phyloP scores from a whole-genome alignment of 352 stramenopile species.

The Phytophthora boehmeriae region DNA sequence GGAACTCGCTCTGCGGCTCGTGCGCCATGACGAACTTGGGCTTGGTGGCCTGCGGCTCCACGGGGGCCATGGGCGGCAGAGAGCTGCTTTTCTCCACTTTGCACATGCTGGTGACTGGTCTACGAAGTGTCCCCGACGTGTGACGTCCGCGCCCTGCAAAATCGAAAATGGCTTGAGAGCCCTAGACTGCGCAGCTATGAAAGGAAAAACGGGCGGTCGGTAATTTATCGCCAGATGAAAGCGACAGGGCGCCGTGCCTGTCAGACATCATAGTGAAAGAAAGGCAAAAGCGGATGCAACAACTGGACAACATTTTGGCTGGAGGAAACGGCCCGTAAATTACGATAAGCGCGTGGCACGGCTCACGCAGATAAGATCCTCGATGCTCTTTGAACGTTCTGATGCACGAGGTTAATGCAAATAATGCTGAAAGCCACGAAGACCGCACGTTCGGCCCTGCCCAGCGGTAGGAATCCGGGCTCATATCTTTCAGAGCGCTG shows the following conservation, averaged over 20 bases:
- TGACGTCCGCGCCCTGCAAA: slow-evolving; percentile 26
- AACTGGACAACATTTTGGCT: slow-evolving; percentile 18
- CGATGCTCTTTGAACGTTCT: no score
- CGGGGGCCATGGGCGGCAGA: slow-evolving; percentile 38
- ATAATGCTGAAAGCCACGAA: no score
- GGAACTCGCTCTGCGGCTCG: slow-evolving; percentile 71
- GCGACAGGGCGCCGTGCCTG: slow-evolving; percentile 1
- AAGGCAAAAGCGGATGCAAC: slow-evolving; percentile 23
- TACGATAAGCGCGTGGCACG: not conserved
- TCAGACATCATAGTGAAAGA: slow-evolving; percentile 16
- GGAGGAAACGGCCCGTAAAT: slow-evolving; percentile 17
- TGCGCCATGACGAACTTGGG: slow-evolving; percentile 54
- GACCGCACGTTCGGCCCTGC: not conserved
- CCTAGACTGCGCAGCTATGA: slow-evolving; percentile 8
- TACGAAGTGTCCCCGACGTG: slow-evolving; percentile 8
- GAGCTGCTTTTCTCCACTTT: slow-evolving; percentile 46
- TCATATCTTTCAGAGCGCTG: slow-evolving; percentile 14
- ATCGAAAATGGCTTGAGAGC: slow-evolving; percentile 28
- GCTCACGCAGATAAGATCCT: no score
- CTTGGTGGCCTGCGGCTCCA: slow-evolving; percentile 45
- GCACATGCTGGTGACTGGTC: slow-evolving; percentile 39
- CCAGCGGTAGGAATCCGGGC: slow-evolving; percentile 21
- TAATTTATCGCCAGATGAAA: slow-evolving; percentile 4
- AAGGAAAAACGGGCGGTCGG: slow-evolving; percentile 20
- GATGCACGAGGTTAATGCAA: no score